Conservation (phyloP, 1,284 basidiomycete genomes). For the Volvariella surrecta region DNA sequence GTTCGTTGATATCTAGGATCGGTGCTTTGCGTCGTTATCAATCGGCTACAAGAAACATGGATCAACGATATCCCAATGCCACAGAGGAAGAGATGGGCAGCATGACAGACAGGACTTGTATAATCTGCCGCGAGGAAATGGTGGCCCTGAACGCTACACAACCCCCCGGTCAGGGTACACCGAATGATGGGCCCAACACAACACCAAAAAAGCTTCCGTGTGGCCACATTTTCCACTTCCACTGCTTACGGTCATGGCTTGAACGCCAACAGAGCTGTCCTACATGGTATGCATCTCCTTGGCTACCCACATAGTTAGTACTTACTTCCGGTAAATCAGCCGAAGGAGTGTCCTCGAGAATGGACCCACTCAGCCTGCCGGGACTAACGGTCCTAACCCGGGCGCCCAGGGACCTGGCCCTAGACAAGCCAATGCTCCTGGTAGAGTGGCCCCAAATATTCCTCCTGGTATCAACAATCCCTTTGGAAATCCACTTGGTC, state of each 20-base stretch:
- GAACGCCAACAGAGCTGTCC: constrained; percentile 95
- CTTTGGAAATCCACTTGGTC: constrained; percentile 32
- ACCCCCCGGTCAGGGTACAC: constrained; percentile 20
- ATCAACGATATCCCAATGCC: constrained; percentile 92
- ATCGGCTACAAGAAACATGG: constrained; percentile 95
- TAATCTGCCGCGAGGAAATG: constrained; percentile 99
- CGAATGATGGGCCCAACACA: constrained; percentile 74
- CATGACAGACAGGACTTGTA: constrained; percentile 88
- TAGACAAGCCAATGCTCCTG: constrained; percentile 10
- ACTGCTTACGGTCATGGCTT: constrained; percentile 95
- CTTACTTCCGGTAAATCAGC: constrained; percentile 28
- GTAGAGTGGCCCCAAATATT: constrained; percentile 10
- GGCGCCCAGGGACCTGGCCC: constrained; percentile 14
- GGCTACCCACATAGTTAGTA: constrained; percentile 4
- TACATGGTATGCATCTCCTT: constrained; percentile 67
- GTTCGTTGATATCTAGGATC: constrained; percentile 83
- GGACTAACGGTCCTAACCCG: constrained; percentile 23
- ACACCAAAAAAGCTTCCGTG: constrained; percentile 96
- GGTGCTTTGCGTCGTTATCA: constrained; percentile 88
- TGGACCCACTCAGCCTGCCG: constrained; percentile 24
- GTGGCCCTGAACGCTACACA: constrained; percentile 30
- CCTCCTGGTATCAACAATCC: constrained; percentile 28
- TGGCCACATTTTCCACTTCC: constrained; percentile 97
- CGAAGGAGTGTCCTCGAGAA: constrained; percentile 78
- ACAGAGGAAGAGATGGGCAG: constrained; percentile 75